Base-by-base conservation (phyloP, 2,329 filamentous ascomycete species). In the Cladosporium austrohemisphaericum region DNA sequence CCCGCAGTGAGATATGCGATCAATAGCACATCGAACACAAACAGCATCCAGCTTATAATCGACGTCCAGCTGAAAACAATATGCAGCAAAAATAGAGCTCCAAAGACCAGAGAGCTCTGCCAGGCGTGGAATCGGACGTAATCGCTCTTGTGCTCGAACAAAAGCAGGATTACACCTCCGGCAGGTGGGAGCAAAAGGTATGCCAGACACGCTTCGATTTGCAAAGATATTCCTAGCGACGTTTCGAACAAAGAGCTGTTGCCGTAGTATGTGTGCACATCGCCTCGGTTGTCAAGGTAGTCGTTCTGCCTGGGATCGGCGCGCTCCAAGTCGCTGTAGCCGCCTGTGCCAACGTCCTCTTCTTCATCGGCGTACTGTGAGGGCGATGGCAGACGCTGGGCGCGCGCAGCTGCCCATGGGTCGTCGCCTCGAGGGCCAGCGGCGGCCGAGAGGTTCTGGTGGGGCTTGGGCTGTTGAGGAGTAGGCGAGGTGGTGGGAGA, bases 111-210 rank as follows among this genome's bases (percentile, higher is more conserved):
- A 23, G 64, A 60, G 14, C 56, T 60, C 71, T 98, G 93, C 92
- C 93, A 98, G 6, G 93, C 93, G 68, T 98, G 93, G 60, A 97
- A 97, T 55, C 93, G 80, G 50, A 98, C 93, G 69, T 95, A 98
- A 71, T 98, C 93, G 65, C 90, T 96, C 74, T 95, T 93, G 64
- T 91, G 83, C 76, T 98, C 93, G 55, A 92, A 67, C 36, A 97
- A 79, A 57, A 98, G 70, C 59, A 98, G 70, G 57, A 95, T 68
- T 20, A 96, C 88, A 3, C 86, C 88, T 2, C 92, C 93, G 0
- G 91, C 77, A 1, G 93, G 93, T 54, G 93, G 93, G 11, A 95
- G 71, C 41, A 86, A 75, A 54, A 96, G 66, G 68, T 98, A 98
- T 45, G 93, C 92, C 63, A 96, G 71, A 65, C 85, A 88, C 5